phyloP scores from a whole-genome alignment of 2,329 filamentous ascomycete genomes.

The Hypoxylon rubiginosum region DNA sequence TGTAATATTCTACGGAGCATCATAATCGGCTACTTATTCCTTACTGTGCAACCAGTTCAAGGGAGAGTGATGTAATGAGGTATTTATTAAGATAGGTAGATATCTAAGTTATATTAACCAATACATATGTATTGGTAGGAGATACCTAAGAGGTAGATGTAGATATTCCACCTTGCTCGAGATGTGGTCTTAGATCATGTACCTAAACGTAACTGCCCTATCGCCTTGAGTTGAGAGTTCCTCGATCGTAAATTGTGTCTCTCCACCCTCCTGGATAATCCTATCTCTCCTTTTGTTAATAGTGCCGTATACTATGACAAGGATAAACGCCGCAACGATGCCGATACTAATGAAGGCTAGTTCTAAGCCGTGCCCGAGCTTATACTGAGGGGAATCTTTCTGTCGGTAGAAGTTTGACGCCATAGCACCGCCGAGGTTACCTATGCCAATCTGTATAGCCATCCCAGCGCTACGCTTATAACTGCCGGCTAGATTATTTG shows the following conservation, averaged over 20 bases:
- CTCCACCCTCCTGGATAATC: slow-evolving; percentile 60
- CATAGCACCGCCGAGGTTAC: slow-evolving; percentile 74
- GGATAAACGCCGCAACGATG: slow-evolving; percentile 59
- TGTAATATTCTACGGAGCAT: background rate
- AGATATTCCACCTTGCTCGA: background rate
- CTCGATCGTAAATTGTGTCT: slow-evolving; percentile 56
- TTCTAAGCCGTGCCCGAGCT: slow-evolving; percentile 65
- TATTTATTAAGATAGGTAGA: too few relatives aligned
- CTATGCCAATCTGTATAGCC: slow-evolving; percentile 73
- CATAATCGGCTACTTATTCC: background rate
- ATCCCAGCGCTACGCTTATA: slow-evolving; percentile 76
- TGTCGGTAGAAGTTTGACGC: slow-evolving; percentile 78
- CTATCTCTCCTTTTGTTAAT: slow-evolving; percentile 71
- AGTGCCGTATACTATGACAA: slow-evolving; percentile 65
- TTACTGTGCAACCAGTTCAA: background rate
- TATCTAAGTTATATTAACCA: too few relatives aligned
- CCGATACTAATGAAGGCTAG: slow-evolving; percentile 63
- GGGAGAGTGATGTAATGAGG: background rate
- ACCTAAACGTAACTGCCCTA: slow-evolving; percentile 72
- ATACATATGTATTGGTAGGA: too few relatives aligned
- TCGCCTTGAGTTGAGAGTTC: slow-evolving; percentile 72
- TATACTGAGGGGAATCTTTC: slow-evolving; percentile 62
- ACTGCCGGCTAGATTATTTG: slow-evolving; percentile 79
- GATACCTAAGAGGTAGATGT: slow-evolving; percentile 1
- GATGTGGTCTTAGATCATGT: slow-evolving; percentile 62